Evolutionary conservation across 192 early-diverging fungal species (phyloP), one percentile per base, ranked within the genome.

Genomic region (Coemansia javaensis): DNA sequence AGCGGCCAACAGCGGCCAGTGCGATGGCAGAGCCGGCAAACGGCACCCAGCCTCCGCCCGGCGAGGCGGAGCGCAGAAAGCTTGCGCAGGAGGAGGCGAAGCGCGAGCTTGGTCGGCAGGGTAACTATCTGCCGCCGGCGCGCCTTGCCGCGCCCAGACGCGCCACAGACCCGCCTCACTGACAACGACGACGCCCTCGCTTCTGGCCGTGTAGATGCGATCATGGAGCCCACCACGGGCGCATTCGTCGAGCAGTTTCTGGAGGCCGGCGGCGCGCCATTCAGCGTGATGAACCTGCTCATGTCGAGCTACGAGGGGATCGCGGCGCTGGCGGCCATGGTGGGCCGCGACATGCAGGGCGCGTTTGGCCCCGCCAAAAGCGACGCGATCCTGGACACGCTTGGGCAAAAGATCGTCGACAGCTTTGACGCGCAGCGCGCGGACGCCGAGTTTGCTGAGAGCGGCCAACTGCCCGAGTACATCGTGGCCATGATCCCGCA

Each of bases 361-460:
- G 55, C 47, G 9, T 59, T 38, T 31, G 49, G 33, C 14, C 23
- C 15, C 10, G 47, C 16, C 32, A 40, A 33, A 14, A 47, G 46
- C 10, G 10, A 53, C 8, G 54, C 59, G 7, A 36, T 66, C 7
- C 24, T 45, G 14, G 75, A 81, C 12, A 66, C 79, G 0, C 50
- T 85, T 24, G 79, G 78, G 25, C 62, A 69, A 44, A 66, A 70
- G 40, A 77, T 87, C 10, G 64, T 82, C 44, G 79, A 84, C 14
- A 60, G 62, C 13, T 87, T 87, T 46, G 79, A 87, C 43, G 60
- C 81, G 18, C 55, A 63, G 23, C 47, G 55, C 13, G 79, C 79
- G 8, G 84, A 86, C 50, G 45, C 40, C 2, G 59, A 72, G n/a
- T 81, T 73, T 35, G 67, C 63, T 52, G 33, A 48, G 11, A 68